Evolutionary conservation across 495 filamentous ascomycete species (phyloP), one percentile per base, ranked within the genome.

Genomic region (Penicillium paradoxum): DNA sequence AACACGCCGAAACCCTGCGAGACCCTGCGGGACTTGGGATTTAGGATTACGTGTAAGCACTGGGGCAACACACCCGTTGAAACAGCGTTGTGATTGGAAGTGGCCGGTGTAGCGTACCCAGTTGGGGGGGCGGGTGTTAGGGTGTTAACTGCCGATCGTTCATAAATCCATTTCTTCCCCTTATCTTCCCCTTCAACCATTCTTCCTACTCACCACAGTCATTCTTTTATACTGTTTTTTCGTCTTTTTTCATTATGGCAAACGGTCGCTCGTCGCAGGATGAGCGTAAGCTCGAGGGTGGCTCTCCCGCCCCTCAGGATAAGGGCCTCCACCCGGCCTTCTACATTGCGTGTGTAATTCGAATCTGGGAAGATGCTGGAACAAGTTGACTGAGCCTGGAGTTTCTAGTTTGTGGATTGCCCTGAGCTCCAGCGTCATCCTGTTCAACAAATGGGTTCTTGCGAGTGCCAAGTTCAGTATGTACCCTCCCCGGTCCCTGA

Each of bases 381-480:
- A 11, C 25, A 7, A 45, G 15, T 41, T 45, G 18, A 45, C 51
- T 57, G 47, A 58, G 39, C 56, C 54, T 29, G 4, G 8, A 30
- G 56, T 45, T 47, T 48, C 14, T 68, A 96, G 90, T 47, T 71
- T 81, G 60, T 97, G 91, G 91, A 96, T 97, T 66, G 68, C 80
- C 34, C 72, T 95, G 57, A 95, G 89, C 62, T 95, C 91, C 15
- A 88, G 84, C 55, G 89, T 95, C 56, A 97, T 97, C 63, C 75
- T 96, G 33, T 97, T 95, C 84, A 97, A 97, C 83, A 97, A 97
- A 79, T 96, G 87, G 87, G 90, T 97, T 65, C 79, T 96, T 39
- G 77, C 83, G 51, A 85, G 80, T 13, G 80, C 83, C 47, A 73
- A 84, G 41, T 96, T 96, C 76, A 74, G 88, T 91, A 80, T 80